These are phyloP conservation scores for Tuber melanosporum DNA, from an alignment of 495 filamentous ascomycete species.

Conservation along the genomic window DNA sequence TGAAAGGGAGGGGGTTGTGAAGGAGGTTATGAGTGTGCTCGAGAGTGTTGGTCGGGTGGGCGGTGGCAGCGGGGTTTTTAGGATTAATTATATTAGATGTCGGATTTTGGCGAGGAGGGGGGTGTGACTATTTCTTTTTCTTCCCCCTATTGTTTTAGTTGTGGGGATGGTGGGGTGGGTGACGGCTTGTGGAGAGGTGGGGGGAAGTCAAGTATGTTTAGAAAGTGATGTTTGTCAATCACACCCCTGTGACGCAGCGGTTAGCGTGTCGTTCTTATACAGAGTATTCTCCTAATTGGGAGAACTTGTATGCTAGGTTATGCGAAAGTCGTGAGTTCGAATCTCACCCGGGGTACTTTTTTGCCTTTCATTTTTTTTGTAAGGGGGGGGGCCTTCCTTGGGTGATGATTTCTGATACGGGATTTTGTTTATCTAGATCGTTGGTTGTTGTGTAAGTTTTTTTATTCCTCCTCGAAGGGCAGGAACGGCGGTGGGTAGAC, in stretches of 20 bases:
- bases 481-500: background rate
- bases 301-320: slow-evolving; percentile 39
- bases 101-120: slow-evolving; percentile 56
- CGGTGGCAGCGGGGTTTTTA: slow-evolving; percentile 53
- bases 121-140: background rate
- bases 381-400: background rate
- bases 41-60: slow-evolving; percentile 47
- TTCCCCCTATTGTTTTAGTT: background rate
- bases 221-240: slow-evolving; percentile 2
- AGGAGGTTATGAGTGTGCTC: slow-evolving; percentile 55
- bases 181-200: background rate
- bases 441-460: background rate
- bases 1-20: slow-evolving; percentile 52
- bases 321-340: slow-evolving; percentile 41
- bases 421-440: background rate
- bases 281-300: slow-evolving; percentile 35
- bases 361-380: slow-evolving; percentile 17
- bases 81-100: slow-evolving; percentile 66
- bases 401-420: slow-evolving; percentile 1
- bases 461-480: background rate
- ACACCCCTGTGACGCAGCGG: slow-evolving; percentile 39
- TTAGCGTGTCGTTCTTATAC: slow-evolving; percentile 41
- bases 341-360: slow-evolving; percentile 38
- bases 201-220: background rate
- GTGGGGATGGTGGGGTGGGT: background rate